Evolutionary conservation across 345 rosid species (phyloP).

Genomic region (Eucalyptus pauciflora): DNA sequence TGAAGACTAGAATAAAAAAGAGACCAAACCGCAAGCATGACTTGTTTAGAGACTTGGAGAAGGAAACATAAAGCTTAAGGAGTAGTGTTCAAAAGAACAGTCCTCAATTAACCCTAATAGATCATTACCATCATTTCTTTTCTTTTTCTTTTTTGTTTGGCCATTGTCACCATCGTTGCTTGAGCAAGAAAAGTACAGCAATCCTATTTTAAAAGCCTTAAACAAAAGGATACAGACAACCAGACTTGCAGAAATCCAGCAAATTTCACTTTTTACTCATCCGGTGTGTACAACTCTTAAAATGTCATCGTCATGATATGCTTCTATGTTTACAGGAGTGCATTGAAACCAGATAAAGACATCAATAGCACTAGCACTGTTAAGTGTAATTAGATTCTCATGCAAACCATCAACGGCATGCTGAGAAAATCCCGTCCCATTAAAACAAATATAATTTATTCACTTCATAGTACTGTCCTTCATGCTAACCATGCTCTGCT

Average conservation of each 20-base stretch:
- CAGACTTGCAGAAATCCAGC: neutral
- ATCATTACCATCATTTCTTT: neutral
- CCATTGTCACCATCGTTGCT: neutral
- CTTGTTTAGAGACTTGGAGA: neutral
- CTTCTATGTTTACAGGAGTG: neutral
- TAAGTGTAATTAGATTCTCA: neutral
- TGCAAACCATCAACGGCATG: neutral
- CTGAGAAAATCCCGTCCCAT: neutral
- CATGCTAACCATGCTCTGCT: neutral
- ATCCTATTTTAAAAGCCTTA: too few relatives aligned
- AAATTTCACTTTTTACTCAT: neutral
- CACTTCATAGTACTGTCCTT: neutral
- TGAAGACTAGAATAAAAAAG: neutral
- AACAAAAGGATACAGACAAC: neutral
- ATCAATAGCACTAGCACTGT: neutral
- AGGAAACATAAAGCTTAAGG: neutral
- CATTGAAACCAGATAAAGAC: neutral
- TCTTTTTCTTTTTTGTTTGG: neutral
- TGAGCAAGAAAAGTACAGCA: neutral
- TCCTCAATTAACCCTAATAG: too few relatives aligned
- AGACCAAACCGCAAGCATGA: neutral
- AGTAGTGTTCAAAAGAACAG: neutral
- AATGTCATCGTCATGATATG: neutral
- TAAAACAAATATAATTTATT: neutral
- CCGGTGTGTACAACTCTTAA: neutral